Evolutionary conservation across 208 protist species (phyloP).

Genomic region (Acanthamoeba lenticulata): DNA sequence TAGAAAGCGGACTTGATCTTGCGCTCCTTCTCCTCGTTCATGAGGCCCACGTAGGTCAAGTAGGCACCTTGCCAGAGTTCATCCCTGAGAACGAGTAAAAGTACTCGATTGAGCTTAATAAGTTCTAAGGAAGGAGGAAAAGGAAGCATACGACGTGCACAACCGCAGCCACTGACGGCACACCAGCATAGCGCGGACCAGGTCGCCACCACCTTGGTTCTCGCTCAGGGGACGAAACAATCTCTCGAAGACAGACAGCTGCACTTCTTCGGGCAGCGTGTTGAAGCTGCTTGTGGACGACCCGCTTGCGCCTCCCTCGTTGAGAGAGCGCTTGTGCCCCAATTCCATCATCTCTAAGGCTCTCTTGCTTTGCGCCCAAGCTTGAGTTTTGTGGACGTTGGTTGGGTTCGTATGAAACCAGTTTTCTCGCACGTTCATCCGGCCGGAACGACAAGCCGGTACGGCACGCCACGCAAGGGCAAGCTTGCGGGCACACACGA

Average conservation of each 20-base stretch:
- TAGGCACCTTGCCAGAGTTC: neutral
- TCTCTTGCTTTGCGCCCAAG: too few relatives aligned
- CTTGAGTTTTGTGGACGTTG: too few relatives aligned
- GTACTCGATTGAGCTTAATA: neutral
- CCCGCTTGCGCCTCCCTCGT: too few relatives aligned
- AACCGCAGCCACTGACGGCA: neutral
- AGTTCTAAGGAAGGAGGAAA: neutral
- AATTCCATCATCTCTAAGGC: too few relatives aligned
- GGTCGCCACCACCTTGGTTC: neutral
- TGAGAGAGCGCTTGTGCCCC: too few relatives aligned
- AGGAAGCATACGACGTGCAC: neutral
- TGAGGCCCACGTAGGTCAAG: neutral
- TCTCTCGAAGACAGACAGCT: neutral
- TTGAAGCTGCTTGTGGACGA: too few relatives aligned
- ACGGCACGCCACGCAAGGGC: too few relatives aligned
- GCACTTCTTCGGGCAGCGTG: neutral
- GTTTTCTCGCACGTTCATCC: too few relatives aligned
- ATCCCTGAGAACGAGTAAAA: neutral
- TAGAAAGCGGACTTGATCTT: constrained; percentile 19
- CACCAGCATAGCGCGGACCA: neutral
- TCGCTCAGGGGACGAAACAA: neutral
- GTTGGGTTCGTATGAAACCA: too few relatives aligned
- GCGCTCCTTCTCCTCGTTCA: neutral
- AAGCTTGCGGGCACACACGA: too few relatives aligned
- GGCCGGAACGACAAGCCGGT: too few relatives aligned